Conservation (phyloP, 2,329 filamentous ascomycete genomes). For the Aspergillus glaucus region DNA sequence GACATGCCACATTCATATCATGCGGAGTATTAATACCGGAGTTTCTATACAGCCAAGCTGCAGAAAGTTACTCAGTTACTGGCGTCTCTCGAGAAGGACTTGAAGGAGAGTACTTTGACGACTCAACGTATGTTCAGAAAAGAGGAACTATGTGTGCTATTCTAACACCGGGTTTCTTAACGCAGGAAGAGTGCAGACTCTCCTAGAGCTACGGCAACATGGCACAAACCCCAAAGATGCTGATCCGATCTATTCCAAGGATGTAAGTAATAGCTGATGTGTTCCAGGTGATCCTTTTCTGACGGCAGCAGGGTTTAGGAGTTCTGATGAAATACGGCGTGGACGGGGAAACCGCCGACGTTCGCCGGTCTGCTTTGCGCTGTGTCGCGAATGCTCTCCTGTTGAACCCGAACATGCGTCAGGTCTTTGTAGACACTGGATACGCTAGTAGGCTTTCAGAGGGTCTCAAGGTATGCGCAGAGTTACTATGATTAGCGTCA, state of each 20-base stretch:
- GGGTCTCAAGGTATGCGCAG: constrained; percentile 53
- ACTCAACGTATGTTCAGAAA: constrained; percentile 50
- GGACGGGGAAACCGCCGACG: constrained; percentile 54
- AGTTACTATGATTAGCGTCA: neutral
- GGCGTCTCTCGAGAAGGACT: constrained; percentile 55
- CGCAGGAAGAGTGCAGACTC: constrained; percentile 34
- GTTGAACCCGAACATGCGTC: constrained; percentile 60
- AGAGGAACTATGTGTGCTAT: neutral
- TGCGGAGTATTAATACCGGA: neutral
- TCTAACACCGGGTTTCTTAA: neutral
- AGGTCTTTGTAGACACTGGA: constrained; percentile 66
- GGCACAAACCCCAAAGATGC: constrained; percentile 67
- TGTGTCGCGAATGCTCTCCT: constrained; percentile 82
- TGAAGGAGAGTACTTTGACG: constrained; percentile 53
- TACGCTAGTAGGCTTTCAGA: constrained; percentile 62
- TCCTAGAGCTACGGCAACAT: constrained; percentile 67
- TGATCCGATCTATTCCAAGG: constrained; percentile 75
- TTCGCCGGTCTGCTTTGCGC: constrained; percentile 69
- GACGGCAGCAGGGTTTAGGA: constrained; percentile 58
- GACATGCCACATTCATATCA: neutral
- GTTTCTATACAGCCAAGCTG: constrained; percentile 53
- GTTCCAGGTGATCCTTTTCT: constrained; percentile 2
- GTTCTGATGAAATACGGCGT: constrained; percentile 69
- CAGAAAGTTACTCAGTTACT: constrained; percentile 62
- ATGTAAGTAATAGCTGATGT: constrained; percentile 45